Conservation (phyloP, 768 basidiomycete species). For the Suillus paluster region DNA sequence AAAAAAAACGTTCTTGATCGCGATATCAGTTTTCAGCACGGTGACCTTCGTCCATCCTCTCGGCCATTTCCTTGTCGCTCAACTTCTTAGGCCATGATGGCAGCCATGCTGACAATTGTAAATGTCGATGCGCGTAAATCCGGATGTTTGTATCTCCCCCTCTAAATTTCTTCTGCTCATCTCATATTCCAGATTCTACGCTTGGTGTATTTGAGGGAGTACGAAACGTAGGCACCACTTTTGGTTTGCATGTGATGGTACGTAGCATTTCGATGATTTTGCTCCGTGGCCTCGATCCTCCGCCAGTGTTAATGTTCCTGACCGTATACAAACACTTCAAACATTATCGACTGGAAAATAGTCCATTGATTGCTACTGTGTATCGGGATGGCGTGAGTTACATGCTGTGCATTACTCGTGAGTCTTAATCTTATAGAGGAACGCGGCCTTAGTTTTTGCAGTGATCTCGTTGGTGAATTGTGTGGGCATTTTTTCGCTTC, state of each 20-base stretch:
- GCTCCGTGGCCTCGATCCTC: background rate
- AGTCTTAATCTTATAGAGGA: background rate
- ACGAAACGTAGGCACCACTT: background rate
- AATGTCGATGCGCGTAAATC: too few relatives aligned
- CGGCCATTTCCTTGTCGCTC: background rate
- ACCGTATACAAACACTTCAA: background rate
- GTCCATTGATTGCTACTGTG: background rate
- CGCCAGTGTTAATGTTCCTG: background rate
- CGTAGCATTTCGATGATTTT: background rate
- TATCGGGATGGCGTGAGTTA: conserved; percentile 5
- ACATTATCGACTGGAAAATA: background rate
- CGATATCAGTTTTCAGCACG: background rate
- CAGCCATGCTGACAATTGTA: background rate
- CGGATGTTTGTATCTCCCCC: background rate
- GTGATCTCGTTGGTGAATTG: background rate
- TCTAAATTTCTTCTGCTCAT: background rate
- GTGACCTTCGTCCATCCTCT: background rate
- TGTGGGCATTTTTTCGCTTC: background rate
- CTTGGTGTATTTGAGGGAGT: background rate
- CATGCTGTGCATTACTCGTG: background rate
- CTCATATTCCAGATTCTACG: background rate
- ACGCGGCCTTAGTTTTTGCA: background rate
- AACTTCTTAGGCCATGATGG: background rate
- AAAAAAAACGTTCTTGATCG: background rate
- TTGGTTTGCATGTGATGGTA: background rate